phyloP scores from a whole-genome alignment of 1,139 yeast genomes.

The Spencermartinsiella ligniputridi region DNA sequence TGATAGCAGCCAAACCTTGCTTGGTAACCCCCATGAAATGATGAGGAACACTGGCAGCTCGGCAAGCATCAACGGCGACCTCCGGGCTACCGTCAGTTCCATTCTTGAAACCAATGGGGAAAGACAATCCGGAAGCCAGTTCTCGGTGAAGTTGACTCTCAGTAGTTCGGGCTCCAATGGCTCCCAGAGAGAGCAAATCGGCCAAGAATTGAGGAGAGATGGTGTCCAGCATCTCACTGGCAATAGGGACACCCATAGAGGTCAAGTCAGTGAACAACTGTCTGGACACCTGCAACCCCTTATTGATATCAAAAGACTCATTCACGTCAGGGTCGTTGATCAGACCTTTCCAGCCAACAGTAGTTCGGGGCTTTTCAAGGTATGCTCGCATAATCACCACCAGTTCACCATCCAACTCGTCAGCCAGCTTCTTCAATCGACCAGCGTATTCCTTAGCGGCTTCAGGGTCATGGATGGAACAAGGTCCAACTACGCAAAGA shows the following conservation, averaged over 20 bases:
- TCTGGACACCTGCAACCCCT: slow-evolving; percentile 86
- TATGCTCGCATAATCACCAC: slow-evolving; percentile 94
- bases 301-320: slow-evolving; percentile 89
- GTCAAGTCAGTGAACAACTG: slow-evolving; percentile 83
- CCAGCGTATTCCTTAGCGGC: slow-evolving; percentile 87
- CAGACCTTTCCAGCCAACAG: slow-evolving; percentile 98
- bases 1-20: slow-evolving; percentile 94
- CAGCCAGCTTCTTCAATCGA: slow-evolving; percentile 60
- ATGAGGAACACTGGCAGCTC: slow-evolving; percentile 88
- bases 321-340: slow-evolving; percentile 96
- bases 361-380: slow-evolving; percentile 96
- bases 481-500: slow-evolving; percentile 86
- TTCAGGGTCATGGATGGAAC: slow-evolving; percentile 89
- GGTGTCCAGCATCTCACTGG: slow-evolving; percentile 96
- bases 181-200: slow-evolving; percentile 89
- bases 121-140: slow-evolving; percentile 90
- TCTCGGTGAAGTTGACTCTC: slow-evolving; percentile 98
- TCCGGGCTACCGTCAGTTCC: slow-evolving; percentile 95
- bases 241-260: slow-evolving; percentile 71
- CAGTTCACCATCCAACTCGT: slow-evolving; percentile 68
- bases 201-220: slow-evolving; percentile 96
- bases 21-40: slow-evolving; percentile 97
- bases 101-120: slow-evolving; percentile 98
- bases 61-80: slow-evolving; percentile 91
- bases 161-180: slow-evolving; percentile 98